phyloP scores from a whole-genome alignment of 2,329 filamentous ascomycete species.

The Dothideomycetes sp. region DNA sequence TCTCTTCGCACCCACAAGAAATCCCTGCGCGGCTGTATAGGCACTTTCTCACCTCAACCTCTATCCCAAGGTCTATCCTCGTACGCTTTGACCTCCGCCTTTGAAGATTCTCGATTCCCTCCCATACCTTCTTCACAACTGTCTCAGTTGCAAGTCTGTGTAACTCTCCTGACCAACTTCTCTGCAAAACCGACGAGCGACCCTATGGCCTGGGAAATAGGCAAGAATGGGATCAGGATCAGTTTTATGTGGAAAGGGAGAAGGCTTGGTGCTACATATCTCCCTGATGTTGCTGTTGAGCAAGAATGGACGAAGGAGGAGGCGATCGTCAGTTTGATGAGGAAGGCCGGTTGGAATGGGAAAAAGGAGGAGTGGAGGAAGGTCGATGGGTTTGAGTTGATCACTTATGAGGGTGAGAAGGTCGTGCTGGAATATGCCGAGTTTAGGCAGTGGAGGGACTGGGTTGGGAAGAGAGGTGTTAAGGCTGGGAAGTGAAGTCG shows the following conservation, averaged over 20 bases:
- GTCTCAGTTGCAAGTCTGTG: slow-evolving; percentile 62
- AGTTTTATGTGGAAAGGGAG: slow-evolving; percentile 66
- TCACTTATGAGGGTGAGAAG: slow-evolving; percentile 81
- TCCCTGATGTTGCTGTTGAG: slow-evolving; percentile 84
- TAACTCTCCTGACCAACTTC: slow-evolving; percentile 58
- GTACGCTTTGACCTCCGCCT: slow-evolving; percentile 75
- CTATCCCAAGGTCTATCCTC: slow-evolving; percentile 63
- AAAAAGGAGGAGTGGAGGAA: slow-evolving; percentile 59
- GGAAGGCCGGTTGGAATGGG: slow-evolving; percentile 87
- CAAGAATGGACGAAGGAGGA: slow-evolving; percentile 95
- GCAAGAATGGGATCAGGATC: slow-evolving; percentile 78
- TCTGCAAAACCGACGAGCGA: slow-evolving; percentile 51
- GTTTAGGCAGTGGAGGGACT: slow-evolving; percentile 71
- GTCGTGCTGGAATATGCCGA: slow-evolving; percentile 60
- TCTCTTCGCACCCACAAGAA: slow-evolving; percentile 48
- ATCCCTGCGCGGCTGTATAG: slow-evolving; percentile 84
- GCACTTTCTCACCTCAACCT: slow-evolving; percentile 75
- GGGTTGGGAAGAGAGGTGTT: slow-evolving; percentile 41
- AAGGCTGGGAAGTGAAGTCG: not conserved
- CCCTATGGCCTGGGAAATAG: slow-evolving; percentile 76
- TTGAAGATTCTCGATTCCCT: slow-evolving; percentile 53
- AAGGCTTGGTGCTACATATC: slow-evolving; percentile 76
- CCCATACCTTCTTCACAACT: slow-evolving; percentile 60
- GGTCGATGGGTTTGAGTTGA: slow-evolving; percentile 62
- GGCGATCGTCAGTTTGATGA: slow-evolving; percentile 78